These are phyloP conservation scores for Kickxella alabastrina DNA, from an alignment of 192 early-diverging fungal species.

Conservation along the genomic window DNA sequence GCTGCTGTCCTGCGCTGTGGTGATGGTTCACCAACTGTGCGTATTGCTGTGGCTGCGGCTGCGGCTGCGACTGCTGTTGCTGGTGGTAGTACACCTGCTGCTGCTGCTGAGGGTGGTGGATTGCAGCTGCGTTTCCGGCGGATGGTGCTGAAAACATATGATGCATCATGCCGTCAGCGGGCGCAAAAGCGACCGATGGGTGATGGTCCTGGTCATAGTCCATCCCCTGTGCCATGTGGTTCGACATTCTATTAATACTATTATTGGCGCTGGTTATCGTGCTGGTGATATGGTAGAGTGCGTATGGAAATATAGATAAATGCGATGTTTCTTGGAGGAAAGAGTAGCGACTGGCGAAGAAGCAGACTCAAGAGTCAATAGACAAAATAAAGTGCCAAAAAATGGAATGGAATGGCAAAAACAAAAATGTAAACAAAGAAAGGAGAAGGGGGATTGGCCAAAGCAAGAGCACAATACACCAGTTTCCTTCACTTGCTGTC, in stretches of 20 bases:
- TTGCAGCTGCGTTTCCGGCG: conserved; percentile 7
- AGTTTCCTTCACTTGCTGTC: too few relatives aligned
- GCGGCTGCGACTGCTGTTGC: conserved; percentile 2
- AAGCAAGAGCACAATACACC: neutral
- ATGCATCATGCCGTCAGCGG: conserved; percentile 39
- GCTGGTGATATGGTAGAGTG: neutral
- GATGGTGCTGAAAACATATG: conserved; percentile 33
- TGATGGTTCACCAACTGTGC: conserved; percentile 8
- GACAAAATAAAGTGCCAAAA: neutral
- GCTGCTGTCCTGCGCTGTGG: conserved; percentile 19
- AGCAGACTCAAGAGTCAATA: neutral
- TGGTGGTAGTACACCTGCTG: conserved; percentile 13
- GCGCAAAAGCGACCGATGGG: conserved; percentile 12
- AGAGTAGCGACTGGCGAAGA: neutral
- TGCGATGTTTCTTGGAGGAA: neutral
- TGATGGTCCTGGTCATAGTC: conserved; percentile 35
- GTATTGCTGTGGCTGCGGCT: conserved; percentile 1
- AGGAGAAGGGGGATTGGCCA: neutral
- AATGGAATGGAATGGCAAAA: conserved; percentile 1
- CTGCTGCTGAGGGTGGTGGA: conserved; percentile 24
- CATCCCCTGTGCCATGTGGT: conserved; percentile 43
- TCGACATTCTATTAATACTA: conserved; percentile 16
- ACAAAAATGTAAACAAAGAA: conserved; percentile 4
- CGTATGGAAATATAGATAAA: neutral
- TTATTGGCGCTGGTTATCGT: neutral